Evolutionary conservation across 2,329 filamentous ascomycete species (phyloP).

Genomic region (Moelleriella libera): DNA sequence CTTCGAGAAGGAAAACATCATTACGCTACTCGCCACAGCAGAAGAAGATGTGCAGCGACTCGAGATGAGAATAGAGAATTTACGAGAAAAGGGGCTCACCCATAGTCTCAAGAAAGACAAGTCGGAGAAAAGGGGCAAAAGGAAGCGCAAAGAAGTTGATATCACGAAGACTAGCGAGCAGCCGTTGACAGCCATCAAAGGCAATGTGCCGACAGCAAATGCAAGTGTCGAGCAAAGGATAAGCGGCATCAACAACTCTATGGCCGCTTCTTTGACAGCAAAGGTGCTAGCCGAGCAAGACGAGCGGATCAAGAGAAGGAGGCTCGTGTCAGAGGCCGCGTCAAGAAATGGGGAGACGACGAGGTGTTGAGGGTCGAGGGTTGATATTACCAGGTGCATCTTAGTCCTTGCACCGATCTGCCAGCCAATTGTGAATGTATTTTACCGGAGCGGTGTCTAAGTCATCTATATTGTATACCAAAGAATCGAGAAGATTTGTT

Average conservation of each 20-base stretch:
- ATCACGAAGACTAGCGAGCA: slow-evolving; percentile 15
- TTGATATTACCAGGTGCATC: neutral
- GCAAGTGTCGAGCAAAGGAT: slow-evolving; percentile 19
- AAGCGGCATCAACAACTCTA: slow-evolving; percentile 71
- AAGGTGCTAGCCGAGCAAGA: slow-evolving; percentile 82
- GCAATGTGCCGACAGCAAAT: slow-evolving; percentile 12
- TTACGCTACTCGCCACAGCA: slow-evolving; percentile 65
- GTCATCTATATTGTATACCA: too few relatives aligned
- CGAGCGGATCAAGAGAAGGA: slow-evolving; percentile 64
- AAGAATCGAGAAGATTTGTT: too few relatives aligned
- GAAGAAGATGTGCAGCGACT: slow-evolving; percentile 58
- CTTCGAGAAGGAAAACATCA: slow-evolving; percentile 61
- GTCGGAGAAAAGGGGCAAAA: slow-evolving; percentile 41
- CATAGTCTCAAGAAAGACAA: slow-evolving; percentile 81
- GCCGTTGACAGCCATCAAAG: slow-evolving; percentile 37
- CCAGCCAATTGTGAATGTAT: too few relatives aligned
- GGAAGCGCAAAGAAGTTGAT: slow-evolving; percentile 43
- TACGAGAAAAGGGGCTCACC: slow-evolving; percentile 59
- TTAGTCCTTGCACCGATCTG: neutral
- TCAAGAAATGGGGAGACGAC: slow-evolving; percentile 3
- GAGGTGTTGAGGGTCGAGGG: neutral
- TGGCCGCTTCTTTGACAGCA: slow-evolving; percentile 73
- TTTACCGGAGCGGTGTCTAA: too few relatives aligned
- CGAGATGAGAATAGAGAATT: slow-evolving; percentile 48
- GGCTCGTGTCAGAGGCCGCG: slow-evolving; percentile 30